These are phyloP conservation scores for Leishmania braziliensis DNA, from an alignment of 208 protist species.

Conservation along the genomic window DNA sequence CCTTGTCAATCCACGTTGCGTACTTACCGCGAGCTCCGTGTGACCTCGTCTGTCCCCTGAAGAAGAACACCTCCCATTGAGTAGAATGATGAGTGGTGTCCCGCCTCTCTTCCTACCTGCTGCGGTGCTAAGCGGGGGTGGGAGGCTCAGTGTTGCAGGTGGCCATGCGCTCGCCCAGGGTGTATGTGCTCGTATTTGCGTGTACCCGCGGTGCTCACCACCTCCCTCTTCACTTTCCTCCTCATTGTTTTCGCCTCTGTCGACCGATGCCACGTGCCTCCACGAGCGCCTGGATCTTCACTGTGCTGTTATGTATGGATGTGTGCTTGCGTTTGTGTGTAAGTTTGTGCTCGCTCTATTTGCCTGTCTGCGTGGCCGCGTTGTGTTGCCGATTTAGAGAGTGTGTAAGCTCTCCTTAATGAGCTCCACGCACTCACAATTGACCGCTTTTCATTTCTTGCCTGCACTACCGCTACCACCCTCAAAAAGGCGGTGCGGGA, in stretches of 20 bases:
- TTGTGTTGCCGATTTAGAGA: not conserved
- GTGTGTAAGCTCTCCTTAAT: not conserved
- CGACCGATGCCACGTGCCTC: not conserved
- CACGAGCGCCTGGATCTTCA: not conserved
- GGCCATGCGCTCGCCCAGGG: not conserved
- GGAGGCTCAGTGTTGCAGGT: not conserved
- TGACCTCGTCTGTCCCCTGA: not conserved
- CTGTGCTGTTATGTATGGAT: not conserved
- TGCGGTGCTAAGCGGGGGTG: not conserved
- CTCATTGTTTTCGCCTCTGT: not conserved
- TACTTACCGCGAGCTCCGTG: not conserved
- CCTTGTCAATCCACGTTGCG: not conserved
- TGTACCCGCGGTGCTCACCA: no score
- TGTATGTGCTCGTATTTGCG: not conserved
- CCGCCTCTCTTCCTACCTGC: not conserved
- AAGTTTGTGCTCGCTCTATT: not conserved
- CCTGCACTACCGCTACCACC: not conserved
- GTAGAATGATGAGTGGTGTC: not conserved
- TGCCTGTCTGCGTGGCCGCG: not conserved
- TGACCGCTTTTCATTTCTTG: not conserved
- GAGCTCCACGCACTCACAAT: not conserved
- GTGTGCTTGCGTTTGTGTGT: not conserved
- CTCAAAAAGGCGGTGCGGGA: not conserved
- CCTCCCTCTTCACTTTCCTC: not conserved
- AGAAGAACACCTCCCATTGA: not conserved